phyloP scores from a whole-genome alignment of 768 basidiomycete species.

The Mycena alexandri region DNA sequence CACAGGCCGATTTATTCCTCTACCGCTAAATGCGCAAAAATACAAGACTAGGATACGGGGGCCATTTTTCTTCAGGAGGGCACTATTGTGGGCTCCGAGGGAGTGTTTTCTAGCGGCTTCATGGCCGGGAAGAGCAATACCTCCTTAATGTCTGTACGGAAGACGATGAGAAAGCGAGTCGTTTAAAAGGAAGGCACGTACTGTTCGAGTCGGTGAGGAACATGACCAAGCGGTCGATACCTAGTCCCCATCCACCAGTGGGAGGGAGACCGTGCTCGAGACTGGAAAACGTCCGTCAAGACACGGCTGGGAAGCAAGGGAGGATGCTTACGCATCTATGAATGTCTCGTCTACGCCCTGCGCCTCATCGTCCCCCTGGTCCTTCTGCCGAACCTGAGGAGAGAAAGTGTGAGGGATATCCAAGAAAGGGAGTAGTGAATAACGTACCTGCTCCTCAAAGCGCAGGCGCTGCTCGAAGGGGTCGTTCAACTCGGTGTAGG shows the following conservation, averaged over 20 bases:
- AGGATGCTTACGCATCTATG: conserved; percentile 84
- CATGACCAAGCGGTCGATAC: conserved; percentile 97
- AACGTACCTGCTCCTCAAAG: conserved; percentile 90
- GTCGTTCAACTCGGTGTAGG: conserved; percentile 99
- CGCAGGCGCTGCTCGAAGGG: conserved; percentile 95
- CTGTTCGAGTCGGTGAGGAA: conserved; percentile 97
- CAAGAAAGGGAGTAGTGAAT: too few relatives aligned
- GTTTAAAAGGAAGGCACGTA: conserved; percentile 58
- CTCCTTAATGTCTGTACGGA: conserved; percentile 98
- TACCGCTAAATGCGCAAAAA: neutral
- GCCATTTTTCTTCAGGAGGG: conserved; percentile 23
- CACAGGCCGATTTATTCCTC: neutral
- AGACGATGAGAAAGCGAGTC: too few relatives aligned
- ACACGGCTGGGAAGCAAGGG: neutral
- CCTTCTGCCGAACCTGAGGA: conserved; percentile 86
- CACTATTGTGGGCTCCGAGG: conserved; percentile 47
- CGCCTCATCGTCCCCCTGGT: conserved; percentile 97
- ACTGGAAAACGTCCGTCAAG: conserved; percentile 51
- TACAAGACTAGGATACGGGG: neutral
- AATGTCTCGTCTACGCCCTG: conserved; percentile 98
- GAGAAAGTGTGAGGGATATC: neutral
- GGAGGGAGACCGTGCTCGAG: conserved; percentile 98
- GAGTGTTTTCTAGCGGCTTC: conserved; percentile 79
- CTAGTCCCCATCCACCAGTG: conserved; percentile 97
- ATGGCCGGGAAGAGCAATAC: conserved; percentile 97